phyloP scores from a whole-genome alignment of 2,329 filamentous ascomycete species.

The Escovopsis sp. region DNA sequence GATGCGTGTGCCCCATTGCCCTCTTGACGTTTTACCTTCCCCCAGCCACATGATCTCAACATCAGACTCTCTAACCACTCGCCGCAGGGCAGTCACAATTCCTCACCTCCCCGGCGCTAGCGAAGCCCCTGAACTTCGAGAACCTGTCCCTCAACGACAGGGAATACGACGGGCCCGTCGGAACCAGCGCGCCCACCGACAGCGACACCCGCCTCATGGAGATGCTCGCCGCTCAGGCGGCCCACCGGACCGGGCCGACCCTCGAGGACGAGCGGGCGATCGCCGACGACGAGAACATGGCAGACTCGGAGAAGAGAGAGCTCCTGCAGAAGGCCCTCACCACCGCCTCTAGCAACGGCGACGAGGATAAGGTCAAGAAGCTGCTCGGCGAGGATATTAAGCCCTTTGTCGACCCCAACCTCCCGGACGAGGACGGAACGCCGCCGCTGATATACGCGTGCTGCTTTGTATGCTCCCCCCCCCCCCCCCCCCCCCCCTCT shows the following conservation, averaged over 20 bases:
- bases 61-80: background rate
- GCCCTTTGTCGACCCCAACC: slow-evolving; percentile 68
- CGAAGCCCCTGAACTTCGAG: slow-evolving; percentile 69
- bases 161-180: slow-evolving; percentile 49
- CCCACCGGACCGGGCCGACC: slow-evolving; percentile 57
- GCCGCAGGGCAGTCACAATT: slow-evolving; percentile 81
- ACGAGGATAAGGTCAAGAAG: slow-evolving; percentile 64
- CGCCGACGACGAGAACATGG: slow-evolving; percentile 56
- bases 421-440: slow-evolving; percentile 84
- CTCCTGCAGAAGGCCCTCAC: slow-evolving; percentile 77
- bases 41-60: background rate
- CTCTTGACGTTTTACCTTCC: background rate
- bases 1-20: background rate
- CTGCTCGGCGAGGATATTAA: slow-evolving; percentile 62
- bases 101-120: slow-evolving; percentile 69
- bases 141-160: slow-evolving; percentile 72
- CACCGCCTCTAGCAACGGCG: slow-evolving; percentile 94
- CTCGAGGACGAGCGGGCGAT: slow-evolving; percentile 72
- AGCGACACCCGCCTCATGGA: slow-evolving; percentile 84
- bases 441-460: slow-evolving; percentile 95
- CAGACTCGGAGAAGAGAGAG: slow-evolving; percentile 61
- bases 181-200: slow-evolving; percentile 42
- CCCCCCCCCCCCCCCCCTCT: no score
- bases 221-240: slow-evolving; percentile 87
- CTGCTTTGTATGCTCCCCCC: slow-evolving; percentile 61